These are phyloP conservation scores for Paragyromitra xinjiangensis DNA, from an alignment of 495 filamentous ascomycete genomes.

Conservation along the genomic window DNA sequence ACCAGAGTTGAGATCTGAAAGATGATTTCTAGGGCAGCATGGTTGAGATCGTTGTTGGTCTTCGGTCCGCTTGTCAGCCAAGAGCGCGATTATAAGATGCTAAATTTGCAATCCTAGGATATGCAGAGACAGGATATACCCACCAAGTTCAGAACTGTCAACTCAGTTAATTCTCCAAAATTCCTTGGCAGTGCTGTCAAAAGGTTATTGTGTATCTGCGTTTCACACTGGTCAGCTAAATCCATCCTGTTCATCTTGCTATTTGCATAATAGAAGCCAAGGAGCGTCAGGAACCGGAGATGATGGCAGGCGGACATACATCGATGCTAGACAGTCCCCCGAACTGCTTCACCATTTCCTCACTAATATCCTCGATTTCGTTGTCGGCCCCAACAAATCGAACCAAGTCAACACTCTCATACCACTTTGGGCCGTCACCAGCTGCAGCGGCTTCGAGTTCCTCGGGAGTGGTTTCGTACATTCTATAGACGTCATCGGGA, in stretches of 20 bases:
- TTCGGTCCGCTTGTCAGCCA: constrained; percentile 54
- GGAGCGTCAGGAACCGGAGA: not conserved
- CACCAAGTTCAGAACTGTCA: constrained; percentile 84
- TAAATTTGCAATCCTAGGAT: not conserved
- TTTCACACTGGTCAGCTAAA: constrained; percentile 25
- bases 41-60: constrained; percentile 81
- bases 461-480: constrained; percentile 72
- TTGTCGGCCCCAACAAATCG: constrained; percentile 92
- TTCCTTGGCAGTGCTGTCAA: constrained; percentile 77
- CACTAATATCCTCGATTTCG: constrained; percentile 77
- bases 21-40: constrained; percentile 75
- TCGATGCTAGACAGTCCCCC: constrained; percentile 83
- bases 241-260: not conserved
- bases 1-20: constrained; percentile 73
- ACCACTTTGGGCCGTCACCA: constrained; percentile 74
- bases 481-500: constrained; percentile 82
- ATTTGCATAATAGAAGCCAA: constrained; percentile 3
- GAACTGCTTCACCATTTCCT: constrained; percentile 78
- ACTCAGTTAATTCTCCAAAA: constrained; percentile 61
- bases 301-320: constrained; percentile 64
- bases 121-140: constrained; percentile 54
- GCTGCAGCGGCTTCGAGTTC: constrained; percentile 68
- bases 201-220: constrained; percentile 66
- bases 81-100: not conserved
- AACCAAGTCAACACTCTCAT: constrained; percentile 91